Percentiles rank a stretch among this genome's conserved stretches.
phyloP scores from a whole-genome alignment of 495 filamentous ascomycete genomes.

The Elasticomyces elasticus region DNA sequence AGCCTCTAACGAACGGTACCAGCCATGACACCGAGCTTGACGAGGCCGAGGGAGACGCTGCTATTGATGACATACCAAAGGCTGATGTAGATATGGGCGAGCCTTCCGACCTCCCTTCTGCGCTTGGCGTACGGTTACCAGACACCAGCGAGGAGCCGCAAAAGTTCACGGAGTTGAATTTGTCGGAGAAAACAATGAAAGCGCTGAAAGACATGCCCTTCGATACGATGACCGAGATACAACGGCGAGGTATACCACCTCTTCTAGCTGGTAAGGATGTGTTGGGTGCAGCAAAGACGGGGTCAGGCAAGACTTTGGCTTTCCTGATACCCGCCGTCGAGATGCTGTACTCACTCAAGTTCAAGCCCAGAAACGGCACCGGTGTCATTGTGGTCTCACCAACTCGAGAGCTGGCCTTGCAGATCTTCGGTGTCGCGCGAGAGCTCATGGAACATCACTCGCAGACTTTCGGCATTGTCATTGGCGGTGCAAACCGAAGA shows the following conservation, averaged over 20 bases:
- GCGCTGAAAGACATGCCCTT: conserved; percentile 82
- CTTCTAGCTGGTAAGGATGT: conserved; percentile 85
- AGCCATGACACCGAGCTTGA: conserved; percentile 2
- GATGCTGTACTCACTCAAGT: conserved; percentile 82
- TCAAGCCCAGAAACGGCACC: conserved; percentile 76
- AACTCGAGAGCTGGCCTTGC: conserved; percentile 82
- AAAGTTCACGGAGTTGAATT: conserved; percentile 69
- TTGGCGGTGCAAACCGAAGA: conserved; percentile 84
- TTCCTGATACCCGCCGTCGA: conserved; percentile 93
- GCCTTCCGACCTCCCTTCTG: conserved; percentile 41
- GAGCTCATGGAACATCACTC: conserved; percentile 82
- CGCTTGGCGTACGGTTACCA: conserved; percentile 47
- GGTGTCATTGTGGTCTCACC: conserved; percentile 81
- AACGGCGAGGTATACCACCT: conserved; percentile 77
- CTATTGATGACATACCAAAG: conserved; percentile 4
- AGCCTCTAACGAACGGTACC: not conserved
- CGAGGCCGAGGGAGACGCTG: conserved; percentile 9
- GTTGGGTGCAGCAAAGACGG: conserved; percentile 92
- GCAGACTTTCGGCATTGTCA: conserved; percentile 91
- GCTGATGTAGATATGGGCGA: conserved; percentile 13
- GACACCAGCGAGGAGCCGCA: conserved; percentile 43
- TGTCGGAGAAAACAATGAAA: conserved; percentile 78
- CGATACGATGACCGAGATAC: conserved; percentile 92
- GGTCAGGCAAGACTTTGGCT: conserved; percentile 87
- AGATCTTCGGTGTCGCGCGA: conserved; percentile 91